These are phyloP conservation scores for Gentiana dahurica DNA, from an alignment of 257 asterid species.

Conservation along the genomic window DNA sequence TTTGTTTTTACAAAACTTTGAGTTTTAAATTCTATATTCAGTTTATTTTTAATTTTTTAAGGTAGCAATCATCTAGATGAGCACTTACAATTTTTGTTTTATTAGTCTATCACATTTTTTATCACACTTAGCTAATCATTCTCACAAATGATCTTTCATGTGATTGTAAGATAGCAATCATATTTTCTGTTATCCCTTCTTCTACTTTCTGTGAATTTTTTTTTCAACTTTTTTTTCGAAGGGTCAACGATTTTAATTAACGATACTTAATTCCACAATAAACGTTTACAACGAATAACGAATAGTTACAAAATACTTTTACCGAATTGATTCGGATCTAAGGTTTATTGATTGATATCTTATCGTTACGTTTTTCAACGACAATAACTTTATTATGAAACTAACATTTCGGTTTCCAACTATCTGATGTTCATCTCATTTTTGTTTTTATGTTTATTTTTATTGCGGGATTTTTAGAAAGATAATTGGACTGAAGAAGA, in stretches of 20 bases:
- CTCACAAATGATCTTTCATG: slow-evolving; percentile 13
- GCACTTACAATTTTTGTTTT: not conserved
- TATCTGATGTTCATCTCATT: not conserved
- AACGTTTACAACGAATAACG: no score
- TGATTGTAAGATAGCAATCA: slow-evolving; percentile 1
- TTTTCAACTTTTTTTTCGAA: no score
- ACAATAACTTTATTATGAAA: slow-evolving; percentile 6
- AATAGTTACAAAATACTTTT: no score
- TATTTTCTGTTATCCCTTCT: no score
- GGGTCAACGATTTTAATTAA: no score
- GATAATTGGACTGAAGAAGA: slow-evolving; percentile 60
- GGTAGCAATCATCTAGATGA: not conserved
- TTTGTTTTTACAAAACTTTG: no score
- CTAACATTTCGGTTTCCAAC: not conserved
- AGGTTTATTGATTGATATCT: no score
- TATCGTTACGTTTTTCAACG: slow-evolving; percentile 10
- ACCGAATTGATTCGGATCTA: no score
- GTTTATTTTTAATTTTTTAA: no score
- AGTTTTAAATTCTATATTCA: no score
- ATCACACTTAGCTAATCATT: not conserved
- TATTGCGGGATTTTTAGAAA: slow-evolving; percentile 23
- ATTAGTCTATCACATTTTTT: not conserved
- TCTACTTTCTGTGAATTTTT: no score
- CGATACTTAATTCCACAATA: no score
- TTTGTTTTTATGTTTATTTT: not conserved